A percentile compares a stretch with the other conserved stretches of the same genome.
Conservation (phyloP, 768 basidiomycete genomes). For the Macrolepiota albuminosa region DNA sequence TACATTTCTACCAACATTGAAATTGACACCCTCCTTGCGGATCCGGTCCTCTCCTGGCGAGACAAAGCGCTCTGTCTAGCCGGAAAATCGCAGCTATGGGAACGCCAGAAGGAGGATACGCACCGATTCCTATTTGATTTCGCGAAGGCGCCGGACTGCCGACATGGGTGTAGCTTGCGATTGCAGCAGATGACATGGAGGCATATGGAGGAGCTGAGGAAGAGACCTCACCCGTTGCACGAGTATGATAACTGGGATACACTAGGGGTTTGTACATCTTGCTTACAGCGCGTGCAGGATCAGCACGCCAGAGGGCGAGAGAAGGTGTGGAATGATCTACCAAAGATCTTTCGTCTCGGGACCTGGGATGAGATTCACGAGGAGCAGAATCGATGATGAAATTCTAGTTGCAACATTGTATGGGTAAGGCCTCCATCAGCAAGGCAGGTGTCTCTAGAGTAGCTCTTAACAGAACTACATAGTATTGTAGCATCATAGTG, state of each 20-base stretch:
- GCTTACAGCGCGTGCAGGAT: conserved; percentile 23
- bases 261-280: conserved; percentile 28
- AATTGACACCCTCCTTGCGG: conserved; percentile 28
- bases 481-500: too few species aligned
- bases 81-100: conserved; percentile 35
- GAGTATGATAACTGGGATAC: conserved; percentile 30
- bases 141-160: conserved; percentile 25
- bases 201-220: conserved; percentile 28
- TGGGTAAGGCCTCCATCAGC: too few species aligned
- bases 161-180: conserved; percentile 21
- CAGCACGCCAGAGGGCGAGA: conserved; percentile 30
- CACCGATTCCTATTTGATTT: conserved; percentile 35
- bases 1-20: conserved; percentile 39
- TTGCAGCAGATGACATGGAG: conserved; percentile 24
- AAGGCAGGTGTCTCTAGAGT: too few species aligned
- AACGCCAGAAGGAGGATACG: conserved; percentile 31
- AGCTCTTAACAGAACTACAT: too few species aligned
- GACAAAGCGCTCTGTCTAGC: conserved; percentile 38
- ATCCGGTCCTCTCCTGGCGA: conserved; percentile 32
- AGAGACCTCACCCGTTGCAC: conserved; percentile 33
- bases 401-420: background rate
- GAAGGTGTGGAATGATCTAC: conserved; percentile 34
- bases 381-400: conserved; percentile 13
- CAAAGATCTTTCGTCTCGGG: conserved; percentile 29
- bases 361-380: conserved; percentile 34